Conservation (phyloP, 805 yeast species). For the Starmerella stigmatis region DNA sequence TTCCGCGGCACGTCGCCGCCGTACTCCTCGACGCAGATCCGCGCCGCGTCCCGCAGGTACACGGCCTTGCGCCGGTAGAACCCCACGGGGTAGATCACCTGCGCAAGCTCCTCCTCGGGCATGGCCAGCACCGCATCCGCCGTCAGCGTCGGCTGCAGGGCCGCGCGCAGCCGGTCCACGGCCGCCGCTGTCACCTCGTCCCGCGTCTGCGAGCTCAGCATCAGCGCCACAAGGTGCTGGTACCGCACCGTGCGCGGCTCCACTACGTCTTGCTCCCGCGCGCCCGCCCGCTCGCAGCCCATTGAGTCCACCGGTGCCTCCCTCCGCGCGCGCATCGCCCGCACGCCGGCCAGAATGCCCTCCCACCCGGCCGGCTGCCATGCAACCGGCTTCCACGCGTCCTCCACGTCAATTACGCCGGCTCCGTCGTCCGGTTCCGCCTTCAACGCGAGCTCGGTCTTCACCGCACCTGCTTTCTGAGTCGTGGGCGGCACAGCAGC, state of each 20-base stretch:
- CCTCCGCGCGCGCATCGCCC: constrained; percentile 53
- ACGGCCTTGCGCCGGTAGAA: constrained; percentile 72
- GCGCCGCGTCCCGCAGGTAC: constrained; percentile 54
- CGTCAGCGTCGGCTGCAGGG: constrained; percentile 35
- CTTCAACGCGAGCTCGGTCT: neutral
- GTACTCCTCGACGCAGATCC: constrained; percentile 40
- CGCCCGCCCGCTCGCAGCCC: constrained; percentile 64
- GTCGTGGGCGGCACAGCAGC: too few relatives aligned
- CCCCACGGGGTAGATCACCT: constrained; percentile 67
- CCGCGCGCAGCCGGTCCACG: constrained; percentile 47
- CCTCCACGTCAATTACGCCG: neutral
- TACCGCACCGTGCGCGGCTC: constrained; percentile 40
- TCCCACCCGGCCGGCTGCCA: constrained; percentile 29
- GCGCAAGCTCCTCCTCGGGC: constrained; percentile 47
- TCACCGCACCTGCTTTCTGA: too few relatives aligned
- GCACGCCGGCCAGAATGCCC: constrained; percentile 32
- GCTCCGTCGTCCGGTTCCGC: neutral
- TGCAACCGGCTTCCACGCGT: constrained; percentile 21
- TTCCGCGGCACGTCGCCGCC: constrained; percentile 64
- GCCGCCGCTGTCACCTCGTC: constrained; percentile 76
- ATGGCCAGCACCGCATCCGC: constrained; percentile 26
- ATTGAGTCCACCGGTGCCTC: constrained; percentile 80
- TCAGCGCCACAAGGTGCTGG: constrained; percentile 66
- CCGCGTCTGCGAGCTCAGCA: constrained; percentile 86
- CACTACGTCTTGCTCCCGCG: constrained; percentile 25